Evolutionary conservation across 73 alveolate genomes (phyloP).

Genomic region (Uronychia binucleata): DNA sequence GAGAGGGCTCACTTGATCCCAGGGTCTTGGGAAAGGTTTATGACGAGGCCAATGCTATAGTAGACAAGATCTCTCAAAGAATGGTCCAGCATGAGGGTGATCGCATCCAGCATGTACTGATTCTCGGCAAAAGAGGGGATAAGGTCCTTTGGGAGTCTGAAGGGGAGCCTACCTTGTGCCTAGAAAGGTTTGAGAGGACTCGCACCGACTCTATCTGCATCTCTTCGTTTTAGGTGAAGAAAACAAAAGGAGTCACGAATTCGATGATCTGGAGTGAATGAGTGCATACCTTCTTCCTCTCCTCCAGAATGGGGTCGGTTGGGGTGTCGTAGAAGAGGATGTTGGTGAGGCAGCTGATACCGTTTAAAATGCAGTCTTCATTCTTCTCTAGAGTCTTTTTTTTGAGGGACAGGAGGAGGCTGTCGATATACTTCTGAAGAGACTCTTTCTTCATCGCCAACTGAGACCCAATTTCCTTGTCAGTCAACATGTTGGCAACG

Average conservation of each 20-base stretch:
- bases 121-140: background rate
- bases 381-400: conserved; percentile 51
- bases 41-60: conserved; percentile 50
- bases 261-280: conserved; percentile 20
- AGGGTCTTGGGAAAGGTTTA: conserved; percentile 38
- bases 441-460: conserved; percentile 23
- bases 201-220: conserved; percentile 48
- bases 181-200: conserved; percentile 43
- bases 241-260: background rate
- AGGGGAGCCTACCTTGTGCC: conserved; percentile 15
- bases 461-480: conserved; percentile 15
- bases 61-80: conserved; percentile 41
- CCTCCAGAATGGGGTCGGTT: background rate
- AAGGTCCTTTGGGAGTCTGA: background rate
- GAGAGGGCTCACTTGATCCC: conserved; percentile 19
- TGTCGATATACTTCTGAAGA: conserved; percentile 37
- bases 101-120: conserved; percentile 14
- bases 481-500: conserved; percentile 70
- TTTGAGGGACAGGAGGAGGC: conserved; percentile 39
- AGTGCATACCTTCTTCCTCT: conserved; percentile 11
- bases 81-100: conserved; percentile 37
- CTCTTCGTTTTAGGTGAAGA: conserved; percentile 46
- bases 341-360: conserved; percentile 70
- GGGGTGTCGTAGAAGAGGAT: conserved; percentile 72
- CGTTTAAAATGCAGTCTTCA: conserved; percentile 73